A percentile compares a stretch with the other conserved stretches of the same genome.
These are phyloP conservation scores for Coleophoma eucalyptorum DNA, from an alignment of 2,329 filamentous ascomycete genomes.

Conservation along the genomic window DNA sequence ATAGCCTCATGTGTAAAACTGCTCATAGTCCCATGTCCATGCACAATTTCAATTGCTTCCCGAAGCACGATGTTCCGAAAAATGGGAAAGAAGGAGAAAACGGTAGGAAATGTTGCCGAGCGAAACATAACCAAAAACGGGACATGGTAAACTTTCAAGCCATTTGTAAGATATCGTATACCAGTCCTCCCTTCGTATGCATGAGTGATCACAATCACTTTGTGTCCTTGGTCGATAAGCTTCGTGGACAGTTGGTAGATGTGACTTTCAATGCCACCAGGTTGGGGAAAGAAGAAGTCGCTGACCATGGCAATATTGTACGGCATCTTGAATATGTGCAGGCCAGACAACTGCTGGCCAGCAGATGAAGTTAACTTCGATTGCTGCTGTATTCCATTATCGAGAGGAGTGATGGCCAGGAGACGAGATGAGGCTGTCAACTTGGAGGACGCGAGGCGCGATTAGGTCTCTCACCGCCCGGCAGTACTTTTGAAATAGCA, in stretches of 20 bases:
- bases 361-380: background rate
- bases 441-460: background rate
- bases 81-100: slow-evolving; percentile 98
- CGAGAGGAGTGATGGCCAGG: background rate
- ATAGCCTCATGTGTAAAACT: slow-evolving; percentile 94
- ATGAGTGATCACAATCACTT: slow-evolving; percentile 96
- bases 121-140: slow-evolving; percentile 96
- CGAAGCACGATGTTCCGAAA: slow-evolving; percentile 94
- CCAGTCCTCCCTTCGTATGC: slow-evolving; percentile 88
- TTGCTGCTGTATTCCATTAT: background rate
- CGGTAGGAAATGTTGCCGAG: slow-evolving; percentile 87
- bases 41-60: slow-evolving; percentile 94
- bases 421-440: background rate
- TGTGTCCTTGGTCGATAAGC: slow-evolving; percentile 94
- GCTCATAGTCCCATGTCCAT: slow-evolving; percentile 93
- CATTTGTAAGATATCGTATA: slow-evolving; percentile 93
- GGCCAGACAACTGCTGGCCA: slow-evolving; percentile 1
- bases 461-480: no score
- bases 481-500: no score
- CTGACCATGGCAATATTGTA: slow-evolving; percentile 87
- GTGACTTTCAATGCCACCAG: slow-evolving; percentile 94
- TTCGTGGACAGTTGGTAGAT: slow-evolving; percentile 97
- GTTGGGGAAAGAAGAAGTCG: slow-evolving; percentile 99
- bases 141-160: slow-evolving; percentile 96
- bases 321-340: slow-evolving; percentile 23